Evolutionary conservation across 2,329 filamentous ascomycete genomes (phyloP).

Genomic region (Epichloe glyceriae): DNA sequence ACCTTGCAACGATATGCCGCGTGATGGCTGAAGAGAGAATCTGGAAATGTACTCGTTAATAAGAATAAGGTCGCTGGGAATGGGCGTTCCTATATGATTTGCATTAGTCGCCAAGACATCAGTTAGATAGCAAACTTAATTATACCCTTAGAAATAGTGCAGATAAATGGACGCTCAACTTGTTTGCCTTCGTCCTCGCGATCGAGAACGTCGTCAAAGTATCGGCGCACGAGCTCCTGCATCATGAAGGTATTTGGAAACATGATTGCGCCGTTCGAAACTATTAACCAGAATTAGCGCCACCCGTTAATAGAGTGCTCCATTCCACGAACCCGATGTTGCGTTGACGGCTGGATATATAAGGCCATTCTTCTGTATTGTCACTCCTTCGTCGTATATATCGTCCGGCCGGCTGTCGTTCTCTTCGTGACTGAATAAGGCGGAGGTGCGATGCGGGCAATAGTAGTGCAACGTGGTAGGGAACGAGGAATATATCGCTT

Average conservation of each 20-base stretch:
- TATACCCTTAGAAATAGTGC: slow-evolving; percentile 8
- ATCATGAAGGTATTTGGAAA: slow-evolving; percentile 12
- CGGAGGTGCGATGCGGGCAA: slow-evolving; percentile 2
- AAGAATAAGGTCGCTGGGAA: slow-evolving; percentile 8
- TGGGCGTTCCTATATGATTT: slow-evolving; percentile 3
- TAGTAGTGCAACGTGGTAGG: slow-evolving; percentile 9
- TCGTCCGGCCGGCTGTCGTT: not conserved
- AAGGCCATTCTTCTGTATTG: slow-evolving; percentile 5
- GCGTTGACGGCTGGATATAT: slow-evolving; percentile 8
- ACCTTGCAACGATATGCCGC: slow-evolving; percentile 10
- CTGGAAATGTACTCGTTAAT: slow-evolving; percentile 8
- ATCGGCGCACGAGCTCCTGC: slow-evolving; percentile 8
- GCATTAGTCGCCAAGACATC: not conserved
- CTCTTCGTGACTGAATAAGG: slow-evolving; percentile 6
- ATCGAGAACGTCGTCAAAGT: slow-evolving; percentile 9
- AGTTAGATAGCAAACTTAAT: not conserved
- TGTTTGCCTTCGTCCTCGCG: slow-evolving; percentile 3
- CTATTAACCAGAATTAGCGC: slow-evolving; percentile 1
- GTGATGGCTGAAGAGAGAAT: slow-evolving; percentile 11
- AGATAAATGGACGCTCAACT: slow-evolving; percentile 7
- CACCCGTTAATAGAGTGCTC: not conserved
- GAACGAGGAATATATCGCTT: slow-evolving; percentile 10
- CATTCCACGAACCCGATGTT: not conserved
- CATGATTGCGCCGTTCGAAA: slow-evolving; percentile 10
- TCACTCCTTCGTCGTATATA: slow-evolving; percentile 6